These are phyloP conservation scores for Balansia obtecta DNA, from an alignment of 2,329 filamentous ascomycete genomes.

Conservation along the genomic window DNA sequence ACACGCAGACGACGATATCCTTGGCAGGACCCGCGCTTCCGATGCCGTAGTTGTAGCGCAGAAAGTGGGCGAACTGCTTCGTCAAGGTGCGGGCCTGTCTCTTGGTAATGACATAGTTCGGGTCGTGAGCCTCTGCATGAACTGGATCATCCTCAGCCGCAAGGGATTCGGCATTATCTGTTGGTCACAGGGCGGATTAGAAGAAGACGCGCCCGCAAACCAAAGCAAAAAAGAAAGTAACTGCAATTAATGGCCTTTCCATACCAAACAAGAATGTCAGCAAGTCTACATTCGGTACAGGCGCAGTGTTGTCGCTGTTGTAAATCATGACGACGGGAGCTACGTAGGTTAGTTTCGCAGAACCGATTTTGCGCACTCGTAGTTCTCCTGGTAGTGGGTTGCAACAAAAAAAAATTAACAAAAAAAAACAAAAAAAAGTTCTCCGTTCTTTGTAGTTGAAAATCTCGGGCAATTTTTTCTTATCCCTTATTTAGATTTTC, in stretches of 20 bases:
- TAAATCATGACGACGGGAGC: conserved; percentile 22
- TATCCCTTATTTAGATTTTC: conserved; percentile 10
- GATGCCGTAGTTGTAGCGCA: conserved; percentile 39
- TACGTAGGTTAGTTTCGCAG: background rate
- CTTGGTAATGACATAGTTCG: conserved; percentile 41
- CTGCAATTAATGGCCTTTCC: background rate
- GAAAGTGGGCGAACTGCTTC: conserved; percentile 39
- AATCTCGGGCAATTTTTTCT: conserved; percentile 12
- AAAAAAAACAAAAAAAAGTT: conserved; percentile 17
- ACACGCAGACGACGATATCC: conserved; percentile 44
- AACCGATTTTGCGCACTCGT: background rate
- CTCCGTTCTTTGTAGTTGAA: conserved; percentile 18
- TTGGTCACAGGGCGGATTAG: conserved; percentile 19
- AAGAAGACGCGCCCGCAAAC: no score
- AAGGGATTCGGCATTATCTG: conserved; percentile 13
- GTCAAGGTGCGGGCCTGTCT: conserved; percentile 33
- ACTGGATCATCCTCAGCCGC: conserved; percentile 36
- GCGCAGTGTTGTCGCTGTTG: conserved; percentile 16
- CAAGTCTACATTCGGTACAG: conserved; percentile 28
- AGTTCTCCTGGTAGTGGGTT: conserved; percentile 7
- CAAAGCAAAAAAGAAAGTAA: background rate
- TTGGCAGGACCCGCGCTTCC: conserved; percentile 33
- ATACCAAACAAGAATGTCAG: conserved; percentile 32
- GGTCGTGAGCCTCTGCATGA: conserved; percentile 44
- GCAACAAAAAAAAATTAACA: no score